Conservation (phyloP, 2,329 filamentous ascomycete genomes). For the Penicillium sp. region DNA sequence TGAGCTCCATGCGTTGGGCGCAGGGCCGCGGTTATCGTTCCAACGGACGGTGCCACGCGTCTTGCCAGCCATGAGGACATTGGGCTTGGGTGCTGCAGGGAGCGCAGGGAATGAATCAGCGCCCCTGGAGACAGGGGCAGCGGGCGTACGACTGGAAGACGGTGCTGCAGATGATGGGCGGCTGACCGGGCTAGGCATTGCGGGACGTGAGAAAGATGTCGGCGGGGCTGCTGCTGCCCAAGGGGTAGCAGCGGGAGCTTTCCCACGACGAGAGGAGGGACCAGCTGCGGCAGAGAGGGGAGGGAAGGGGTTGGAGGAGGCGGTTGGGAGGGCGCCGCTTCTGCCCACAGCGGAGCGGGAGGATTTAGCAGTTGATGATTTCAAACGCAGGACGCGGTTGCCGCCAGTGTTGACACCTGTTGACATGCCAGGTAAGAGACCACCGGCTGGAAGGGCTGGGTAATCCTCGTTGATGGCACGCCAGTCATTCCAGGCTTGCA, state of each 20-base stretch:
- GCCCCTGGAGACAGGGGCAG: conserved; percentile 19
- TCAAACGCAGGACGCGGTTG: conserved; percentile 61
- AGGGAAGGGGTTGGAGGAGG: conserved; percentile 46
- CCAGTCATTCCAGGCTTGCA: conserved; percentile 92
- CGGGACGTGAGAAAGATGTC: conserved; percentile 20
- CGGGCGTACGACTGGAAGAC: conserved; percentile 20
- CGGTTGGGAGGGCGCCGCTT: conserved; percentile 50
- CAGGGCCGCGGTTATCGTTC: conserved; percentile 37
- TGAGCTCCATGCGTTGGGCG: conserved; percentile 39
- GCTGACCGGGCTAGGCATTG: conserved; percentile 22
- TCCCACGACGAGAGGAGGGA: conserved; percentile 18
- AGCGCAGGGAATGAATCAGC: conserved; percentile 76
- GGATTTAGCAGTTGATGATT: conserved; percentile 67
- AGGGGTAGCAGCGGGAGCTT: conserved; percentile 21
- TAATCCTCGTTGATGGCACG: conserved; percentile 95
- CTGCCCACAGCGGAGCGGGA: conserved; percentile 60
- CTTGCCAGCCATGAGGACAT: conserved; percentile 50
- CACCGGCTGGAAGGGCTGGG: conserved; percentile 75
- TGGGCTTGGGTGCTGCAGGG: conserved; percentile 70
- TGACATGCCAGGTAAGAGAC: conserved; percentile 58
- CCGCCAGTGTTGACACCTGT: conserved; percentile 51
- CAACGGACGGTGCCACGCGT: conserved; percentile 47
- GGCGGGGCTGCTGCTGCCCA: conserved; percentile 23
- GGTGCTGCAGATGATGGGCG: conserved; percentile 27
- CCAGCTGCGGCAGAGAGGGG: conserved; percentile 34